A percentile compares a stretch with the other conserved stretches of the same genome.
Conservation (phyloP, 176 grass and related monocot species). For the Musa itinerans region DNA sequence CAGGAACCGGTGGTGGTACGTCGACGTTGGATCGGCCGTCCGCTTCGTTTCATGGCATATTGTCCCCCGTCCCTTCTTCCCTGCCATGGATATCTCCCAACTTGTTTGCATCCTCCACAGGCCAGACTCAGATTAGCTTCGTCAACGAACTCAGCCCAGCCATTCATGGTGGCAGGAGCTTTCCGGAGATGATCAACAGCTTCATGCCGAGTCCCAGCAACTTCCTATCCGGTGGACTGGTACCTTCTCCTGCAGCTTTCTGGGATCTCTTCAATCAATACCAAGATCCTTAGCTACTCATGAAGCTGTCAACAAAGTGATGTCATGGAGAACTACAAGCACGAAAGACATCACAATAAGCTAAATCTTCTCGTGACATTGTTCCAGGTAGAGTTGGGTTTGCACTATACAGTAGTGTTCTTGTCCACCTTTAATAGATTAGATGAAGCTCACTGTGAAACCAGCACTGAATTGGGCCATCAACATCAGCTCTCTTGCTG, state of each 20-base stretch:
- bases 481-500: no score
- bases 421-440: no score
- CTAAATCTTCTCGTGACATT: no score
- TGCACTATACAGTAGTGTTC: no score
- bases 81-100: constrained; percentile 34
- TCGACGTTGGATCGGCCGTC: neutral
- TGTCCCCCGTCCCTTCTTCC: constrained; percentile 20
- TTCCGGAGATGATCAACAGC: neutral
- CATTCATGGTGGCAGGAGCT: neutral
- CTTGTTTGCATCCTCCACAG: constrained; percentile 21
- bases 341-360: no score
- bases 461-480: no score
- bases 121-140: neutral
- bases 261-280: constrained; percentile 27
- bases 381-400: no score
- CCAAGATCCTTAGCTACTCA: neutral
- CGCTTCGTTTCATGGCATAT: constrained; percentile 11
- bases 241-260: constrained; percentile 22
- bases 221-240: constrained; percentile 8
- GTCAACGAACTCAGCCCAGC: constrained; percentile 25
- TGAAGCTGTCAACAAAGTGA: no score
- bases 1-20: constrained; percentile 8
- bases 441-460: no score
- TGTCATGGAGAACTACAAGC: no score
- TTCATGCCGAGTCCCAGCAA: neutral